Evolutionary conservation across 371 early-diverging fungal species (phyloP).

Genomic region (Apophysomyces trapeziformis): DNA sequence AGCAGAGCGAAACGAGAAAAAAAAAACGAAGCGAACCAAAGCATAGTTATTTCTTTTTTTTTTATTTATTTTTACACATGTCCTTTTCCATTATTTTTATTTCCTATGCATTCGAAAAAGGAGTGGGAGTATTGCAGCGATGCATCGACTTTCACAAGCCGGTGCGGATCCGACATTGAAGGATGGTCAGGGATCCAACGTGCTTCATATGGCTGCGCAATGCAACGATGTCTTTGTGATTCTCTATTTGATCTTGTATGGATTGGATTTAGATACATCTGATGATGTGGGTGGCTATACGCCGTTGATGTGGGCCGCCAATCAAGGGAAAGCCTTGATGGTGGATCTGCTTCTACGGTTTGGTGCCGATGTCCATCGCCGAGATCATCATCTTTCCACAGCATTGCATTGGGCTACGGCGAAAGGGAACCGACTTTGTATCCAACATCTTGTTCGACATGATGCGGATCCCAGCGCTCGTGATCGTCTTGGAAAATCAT

Average conservation of each 20-base stretch:
- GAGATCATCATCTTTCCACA: slow-evolving; percentile 59
- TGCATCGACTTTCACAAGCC: slow-evolving; percentile 58
- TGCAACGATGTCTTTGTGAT: slow-evolving; percentile 66
- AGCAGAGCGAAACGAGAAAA: not conserved
- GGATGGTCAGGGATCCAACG: slow-evolving; percentile 81
- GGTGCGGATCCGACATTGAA: slow-evolving; percentile 67
- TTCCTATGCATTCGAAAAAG: slow-evolving; percentile 22
- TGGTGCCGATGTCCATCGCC: slow-evolving; percentile 28
- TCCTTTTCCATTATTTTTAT: slow-evolving; percentile 19
- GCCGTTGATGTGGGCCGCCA: slow-evolving; percentile 42
- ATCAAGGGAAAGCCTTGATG: slow-evolving; percentile 4
- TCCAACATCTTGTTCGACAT: slow-evolving; percentile 66
- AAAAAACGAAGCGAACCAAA: not conserved
- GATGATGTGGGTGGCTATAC: slow-evolving; percentile 78
- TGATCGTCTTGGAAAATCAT: slow-evolving; percentile 54
- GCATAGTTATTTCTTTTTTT: slow-evolving; percentile 22
- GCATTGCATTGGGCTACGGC: slow-evolving; percentile 76
- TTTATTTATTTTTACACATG: not conserved
- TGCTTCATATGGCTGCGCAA: slow-evolving; percentile 81
- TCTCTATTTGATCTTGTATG: slow-evolving; percentile 57
- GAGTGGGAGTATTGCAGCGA: slow-evolving; percentile 66
- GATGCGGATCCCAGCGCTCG: slow-evolving; percentile 70
- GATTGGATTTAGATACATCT: slow-evolving; percentile 71
- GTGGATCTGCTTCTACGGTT: slow-evolving; percentile 5
- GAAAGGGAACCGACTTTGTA: slow-evolving; percentile 68